These are phyloP conservation scores for Rosa chinensis DNA, from an alignment of 306 rosid genomes.

Conservation along the genomic window DNA sequence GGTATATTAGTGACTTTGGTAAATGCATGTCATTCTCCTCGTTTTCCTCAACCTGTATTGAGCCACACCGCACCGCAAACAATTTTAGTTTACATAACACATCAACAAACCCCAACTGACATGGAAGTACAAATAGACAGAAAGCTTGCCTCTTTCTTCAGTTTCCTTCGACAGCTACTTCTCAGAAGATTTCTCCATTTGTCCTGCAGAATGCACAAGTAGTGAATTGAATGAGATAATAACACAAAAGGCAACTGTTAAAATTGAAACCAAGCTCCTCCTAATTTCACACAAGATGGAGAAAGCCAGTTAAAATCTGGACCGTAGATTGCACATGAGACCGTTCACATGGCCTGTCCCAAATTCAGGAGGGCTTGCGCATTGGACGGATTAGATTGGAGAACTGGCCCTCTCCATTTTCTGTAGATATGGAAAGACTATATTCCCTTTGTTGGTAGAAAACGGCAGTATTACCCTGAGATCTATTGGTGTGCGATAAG, in stretches of 20 bases:
- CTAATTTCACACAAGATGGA: not conserved
- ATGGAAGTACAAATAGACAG: not conserved
- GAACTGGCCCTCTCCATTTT: slow-evolving; percentile 4
- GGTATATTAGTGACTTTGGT: slow-evolving; percentile 59
- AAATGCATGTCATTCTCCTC: slow-evolving; percentile 51
- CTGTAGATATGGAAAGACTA: not conserved
- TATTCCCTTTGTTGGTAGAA: slow-evolving; percentile 5
- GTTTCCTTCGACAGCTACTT: slow-evolving; percentile 54
- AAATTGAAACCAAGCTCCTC: slow-evolving; percentile 5
- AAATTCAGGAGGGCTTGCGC: not conserved
- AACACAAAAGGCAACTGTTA: slow-evolving; percentile 17
- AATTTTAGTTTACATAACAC: not conserved
- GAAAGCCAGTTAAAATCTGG: slow-evolving; percentile 10
- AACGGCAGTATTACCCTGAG: slow-evolving; percentile 64
- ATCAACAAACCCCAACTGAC: not conserved
- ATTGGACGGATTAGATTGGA: not conserved
- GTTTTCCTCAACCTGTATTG: slow-evolving; percentile 58
- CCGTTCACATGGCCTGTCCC: not conserved
- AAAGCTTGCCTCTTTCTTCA: slow-evolving; percentile 60
- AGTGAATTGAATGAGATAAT: slow-evolving; percentile 19
- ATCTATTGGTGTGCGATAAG: slow-evolving; percentile 92
- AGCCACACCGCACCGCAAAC: slow-evolving; percentile 24
- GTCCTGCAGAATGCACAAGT: slow-evolving; percentile 58
- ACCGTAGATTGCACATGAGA: not conserved
- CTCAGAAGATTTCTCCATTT: slow-evolving; percentile 92